These are phyloP conservation scores for Didymella segeticola DNA, from an alignment of 2,329 filamentous ascomycete genomes.

Conservation along the genomic window DNA sequence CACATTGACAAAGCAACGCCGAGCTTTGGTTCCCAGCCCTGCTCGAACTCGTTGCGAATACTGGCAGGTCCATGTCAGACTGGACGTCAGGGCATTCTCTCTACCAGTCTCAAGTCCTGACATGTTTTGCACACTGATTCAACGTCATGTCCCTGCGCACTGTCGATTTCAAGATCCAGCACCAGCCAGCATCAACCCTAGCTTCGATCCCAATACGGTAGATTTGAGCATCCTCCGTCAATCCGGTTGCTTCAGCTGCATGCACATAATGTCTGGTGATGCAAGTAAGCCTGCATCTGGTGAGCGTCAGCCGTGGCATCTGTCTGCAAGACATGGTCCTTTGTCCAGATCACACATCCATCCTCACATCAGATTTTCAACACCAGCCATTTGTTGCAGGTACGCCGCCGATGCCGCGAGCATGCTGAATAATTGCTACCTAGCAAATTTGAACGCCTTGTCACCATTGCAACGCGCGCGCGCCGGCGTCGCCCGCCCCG, in stretches of 20 bases:
- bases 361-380: neutral
- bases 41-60: neutral
- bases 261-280: slow-evolving; percentile 6
- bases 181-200: slow-evolving; percentile 8
- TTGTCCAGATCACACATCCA: neutral
- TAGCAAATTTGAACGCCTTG: neutral
- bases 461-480: slow-evolving; percentile 1
- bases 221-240: neutral
- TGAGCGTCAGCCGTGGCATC: neutral
- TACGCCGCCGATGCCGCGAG: slow-evolving; percentile 3
- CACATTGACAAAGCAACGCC: slow-evolving; percentile 1
- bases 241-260: slow-evolving; percentile 1
- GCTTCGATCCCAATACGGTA: slow-evolving; percentile 4
- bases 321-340: neutral
- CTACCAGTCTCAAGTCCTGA: slow-evolving; percentile 2
- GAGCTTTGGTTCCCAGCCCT: slow-evolving; percentile 12
- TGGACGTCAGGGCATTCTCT: neutral
- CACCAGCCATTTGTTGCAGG: neutral
- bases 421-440: neutral
- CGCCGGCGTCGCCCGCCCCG: slow-evolving; percentile 11
- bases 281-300: slow-evolving; percentile 3
- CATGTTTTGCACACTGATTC: neutral
- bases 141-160: slow-evolving; percentile 2
- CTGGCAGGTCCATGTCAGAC: neutral
- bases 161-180: slow-evolving; percentile 9